Evolutionary conservation across 2,329 filamentous ascomycete genomes (phyloP).

Genomic region (Fusarium dlaminii): DNA sequence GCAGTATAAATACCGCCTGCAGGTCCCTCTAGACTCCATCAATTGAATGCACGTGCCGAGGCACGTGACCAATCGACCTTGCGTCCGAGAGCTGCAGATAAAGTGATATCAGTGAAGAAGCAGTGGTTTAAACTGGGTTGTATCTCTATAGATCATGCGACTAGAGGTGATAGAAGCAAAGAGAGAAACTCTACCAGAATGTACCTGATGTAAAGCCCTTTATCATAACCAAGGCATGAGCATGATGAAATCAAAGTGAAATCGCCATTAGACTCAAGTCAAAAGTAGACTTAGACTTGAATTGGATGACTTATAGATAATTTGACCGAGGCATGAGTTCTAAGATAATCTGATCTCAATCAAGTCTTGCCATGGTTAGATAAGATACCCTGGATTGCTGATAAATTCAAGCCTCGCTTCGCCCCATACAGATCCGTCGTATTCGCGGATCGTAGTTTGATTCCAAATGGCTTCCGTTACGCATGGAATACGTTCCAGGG

Average conservation of each 20-base stretch:
- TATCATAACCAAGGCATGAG: neutral
- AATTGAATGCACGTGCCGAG: too few relatives aligned
- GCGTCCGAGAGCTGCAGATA: too few relatives aligned
- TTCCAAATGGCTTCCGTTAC: slow-evolving; percentile 25
- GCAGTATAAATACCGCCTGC: too few relatives aligned
- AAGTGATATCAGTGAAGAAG: too few relatives aligned
- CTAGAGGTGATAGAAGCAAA: neutral
- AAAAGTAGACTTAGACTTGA: neutral
- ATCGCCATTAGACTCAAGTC: neutral
- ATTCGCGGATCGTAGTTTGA: slow-evolving; percentile 23
- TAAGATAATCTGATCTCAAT: neutral
- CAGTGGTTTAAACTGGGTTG: too few relatives aligned
- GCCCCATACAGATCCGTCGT: slow-evolving; percentile 22
- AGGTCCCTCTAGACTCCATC: too few relatives aligned
- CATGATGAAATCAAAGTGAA: neutral
- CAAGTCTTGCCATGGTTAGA: neutral
- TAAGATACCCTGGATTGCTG: slow-evolving; percentile 16
- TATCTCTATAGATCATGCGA: too few relatives aligned
- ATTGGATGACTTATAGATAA: neutral
- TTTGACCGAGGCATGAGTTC: neutral
- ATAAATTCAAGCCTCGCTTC: slow-evolving; percentile 15
- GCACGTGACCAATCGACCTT: too few relatives aligned
- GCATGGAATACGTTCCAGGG: neutral
- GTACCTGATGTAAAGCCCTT: neutral
- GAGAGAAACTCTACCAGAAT: too few relatives aligned